A percentile compares a stretch with the other conserved stretches of the same genome.
phyloP scores from a whole-genome alignment of 345 rosid genomes.

The Stellera chamaejasme region DNA sequence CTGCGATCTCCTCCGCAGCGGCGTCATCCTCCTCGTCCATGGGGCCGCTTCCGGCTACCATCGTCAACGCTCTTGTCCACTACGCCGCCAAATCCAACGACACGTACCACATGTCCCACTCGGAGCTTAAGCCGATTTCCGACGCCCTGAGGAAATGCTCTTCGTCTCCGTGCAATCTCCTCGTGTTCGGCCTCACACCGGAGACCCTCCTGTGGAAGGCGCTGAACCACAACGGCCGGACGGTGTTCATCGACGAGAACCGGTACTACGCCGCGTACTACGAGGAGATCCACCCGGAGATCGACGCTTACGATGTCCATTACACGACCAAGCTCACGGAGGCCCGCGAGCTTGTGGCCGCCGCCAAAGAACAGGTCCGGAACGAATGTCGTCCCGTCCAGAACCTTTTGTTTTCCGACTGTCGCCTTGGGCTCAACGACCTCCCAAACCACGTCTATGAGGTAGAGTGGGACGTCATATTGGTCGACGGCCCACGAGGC shows the following conservation, averaged over 20 bases:
- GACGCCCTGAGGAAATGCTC: constrained; percentile 77
- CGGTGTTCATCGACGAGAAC: constrained; percentile 86
- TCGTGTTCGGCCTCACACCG: constrained; percentile 82
- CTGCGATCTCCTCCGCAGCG: constrained; percentile 17
- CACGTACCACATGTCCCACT: constrained; percentile 60
- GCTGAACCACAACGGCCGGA: constrained; percentile 78
- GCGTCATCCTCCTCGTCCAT: constrained; percentile 17
- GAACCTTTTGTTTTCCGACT: constrained; percentile 81
- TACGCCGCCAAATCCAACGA: constrained; percentile 77
- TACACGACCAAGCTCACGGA: constrained; percentile 78
- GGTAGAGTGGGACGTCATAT: constrained; percentile 91
- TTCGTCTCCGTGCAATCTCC: constrained; percentile 67
- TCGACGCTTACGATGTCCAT: constrained; percentile 87
- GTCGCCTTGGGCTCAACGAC: constrained; percentile 76
- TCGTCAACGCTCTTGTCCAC: constrained; percentile 76
- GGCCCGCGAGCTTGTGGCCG: constrained; percentile 43
- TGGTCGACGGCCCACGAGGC: constrained; percentile 95
- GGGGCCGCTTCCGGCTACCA: constrained; percentile 43
- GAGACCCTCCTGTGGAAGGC: constrained; percentile 97
- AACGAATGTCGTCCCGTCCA: constrained; percentile 93
- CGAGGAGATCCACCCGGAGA: constrained; percentile 84
- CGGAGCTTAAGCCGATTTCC: constrained; percentile 71
- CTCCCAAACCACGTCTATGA: constrained; percentile 91
- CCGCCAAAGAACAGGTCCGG: constrained; percentile 43
- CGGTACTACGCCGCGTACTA: constrained; percentile 88